Conservation (phyloP, 78 protist genomes). For the Chrysochromulina parva region DNA sequence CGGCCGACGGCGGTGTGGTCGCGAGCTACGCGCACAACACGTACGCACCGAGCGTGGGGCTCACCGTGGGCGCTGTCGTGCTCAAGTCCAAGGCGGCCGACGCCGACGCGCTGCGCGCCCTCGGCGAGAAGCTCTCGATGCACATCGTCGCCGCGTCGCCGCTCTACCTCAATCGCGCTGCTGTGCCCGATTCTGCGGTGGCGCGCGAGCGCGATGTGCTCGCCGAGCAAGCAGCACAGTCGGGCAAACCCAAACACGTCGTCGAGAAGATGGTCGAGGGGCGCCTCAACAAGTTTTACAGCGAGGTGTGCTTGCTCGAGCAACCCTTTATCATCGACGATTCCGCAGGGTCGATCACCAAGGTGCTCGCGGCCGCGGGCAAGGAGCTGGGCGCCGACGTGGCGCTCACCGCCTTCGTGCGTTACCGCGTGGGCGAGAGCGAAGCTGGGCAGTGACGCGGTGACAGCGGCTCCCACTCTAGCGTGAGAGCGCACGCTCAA, state of each 20-base stretch:
- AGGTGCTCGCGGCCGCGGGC: background rate
- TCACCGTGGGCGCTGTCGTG: background rate
- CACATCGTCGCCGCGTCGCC: slow-evolving; percentile 3
- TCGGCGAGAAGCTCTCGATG: background rate
- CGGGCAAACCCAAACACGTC: background rate
- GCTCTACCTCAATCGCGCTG: background rate
- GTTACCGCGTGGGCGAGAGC: background rate
- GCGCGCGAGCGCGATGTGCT: background rate
- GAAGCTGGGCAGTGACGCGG: no score
- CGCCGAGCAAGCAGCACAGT: background rate
- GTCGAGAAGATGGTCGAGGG: slow-evolving; percentile 1
- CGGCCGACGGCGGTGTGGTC: background rate
- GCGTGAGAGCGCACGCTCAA: no score
- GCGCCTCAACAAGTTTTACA: background rate
- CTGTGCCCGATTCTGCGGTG: background rate
- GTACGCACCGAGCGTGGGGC: background rate
- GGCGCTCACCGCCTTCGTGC: background rate
- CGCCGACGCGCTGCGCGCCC: background rate
- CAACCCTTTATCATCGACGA: background rate
- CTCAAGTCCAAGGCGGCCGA: background rate
- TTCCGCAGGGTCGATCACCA: background rate
- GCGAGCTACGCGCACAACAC: background rate
- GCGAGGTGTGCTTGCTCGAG: background rate
- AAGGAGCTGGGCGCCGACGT: background rate
- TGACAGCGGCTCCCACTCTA: no score